These are phyloP conservation scores for Ascomycota sp. DNA, from an alignment of 2,329 filamentous ascomycete genomes.

Conservation along the genomic window DNA sequence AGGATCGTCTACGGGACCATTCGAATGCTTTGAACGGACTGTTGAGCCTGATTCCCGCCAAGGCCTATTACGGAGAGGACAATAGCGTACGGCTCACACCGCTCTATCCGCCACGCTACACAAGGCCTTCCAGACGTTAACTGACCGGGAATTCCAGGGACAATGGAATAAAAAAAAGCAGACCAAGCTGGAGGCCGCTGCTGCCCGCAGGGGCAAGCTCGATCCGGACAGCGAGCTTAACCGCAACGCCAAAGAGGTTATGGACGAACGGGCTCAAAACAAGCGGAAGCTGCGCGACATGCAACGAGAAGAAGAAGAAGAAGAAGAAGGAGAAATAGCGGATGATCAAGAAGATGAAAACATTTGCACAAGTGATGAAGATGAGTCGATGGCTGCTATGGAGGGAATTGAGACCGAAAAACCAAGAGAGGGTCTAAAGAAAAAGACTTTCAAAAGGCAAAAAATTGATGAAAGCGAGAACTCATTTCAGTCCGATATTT, in stretches of 20 bases:
- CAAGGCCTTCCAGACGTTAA: too few relatives aligned
- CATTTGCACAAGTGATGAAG: constrained; percentile 16
- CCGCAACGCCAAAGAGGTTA: constrained; percentile 68
- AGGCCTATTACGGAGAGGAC: constrained; percentile 76
- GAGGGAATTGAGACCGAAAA: constrained; percentile 34
- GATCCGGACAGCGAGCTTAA: constrained; percentile 70
- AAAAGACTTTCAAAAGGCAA: constrained; percentile 28
- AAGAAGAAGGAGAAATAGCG: too few relatives aligned
- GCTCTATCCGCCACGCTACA: too few relatives aligned
- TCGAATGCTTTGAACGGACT: constrained; percentile 68
- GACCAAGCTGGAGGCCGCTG: constrained; percentile 66
- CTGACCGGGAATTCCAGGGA: too few relatives aligned
- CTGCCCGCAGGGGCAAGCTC: constrained; percentile 69
- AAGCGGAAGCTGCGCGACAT: constrained; percentile 60
- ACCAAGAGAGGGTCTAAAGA: constrained; percentile 41
- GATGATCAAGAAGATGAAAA: constrained; percentile 24
- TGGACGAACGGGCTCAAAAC: constrained; percentile 56
- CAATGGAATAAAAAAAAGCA: constrained; percentile 92
- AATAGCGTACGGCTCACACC: constrained; percentile 42
- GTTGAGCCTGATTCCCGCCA: constrained; percentile 69
- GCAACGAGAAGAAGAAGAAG: constrained; percentile 23
- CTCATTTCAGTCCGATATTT: constrained; percentile 15
- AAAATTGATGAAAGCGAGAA: constrained; percentile 12
- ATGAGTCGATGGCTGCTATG: constrained; percentile 22
- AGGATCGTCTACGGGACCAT: constrained; percentile 35